Percentiles rank a stretch among this genome's conserved stretches.
Evolutionary conservation across 192 early-diverging fungal genomes (phyloP).

Genomic region (Diversispora epigaea): DNA sequence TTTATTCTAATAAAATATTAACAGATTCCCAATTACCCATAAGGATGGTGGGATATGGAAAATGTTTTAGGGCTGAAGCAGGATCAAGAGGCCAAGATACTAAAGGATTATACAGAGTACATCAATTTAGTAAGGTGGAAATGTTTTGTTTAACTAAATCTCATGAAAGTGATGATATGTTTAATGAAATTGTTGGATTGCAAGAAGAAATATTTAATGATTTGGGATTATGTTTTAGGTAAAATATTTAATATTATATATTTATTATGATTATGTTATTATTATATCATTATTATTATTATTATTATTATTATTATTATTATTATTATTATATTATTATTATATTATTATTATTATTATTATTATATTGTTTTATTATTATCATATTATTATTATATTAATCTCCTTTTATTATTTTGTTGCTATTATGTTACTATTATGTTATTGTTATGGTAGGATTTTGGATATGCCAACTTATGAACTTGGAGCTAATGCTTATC

Average conservation of each 20-base stretch:
- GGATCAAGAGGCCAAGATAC: conserved; percentile 80
- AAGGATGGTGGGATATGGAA: conserved; percentile 76
- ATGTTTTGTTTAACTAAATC: conserved; percentile 74
- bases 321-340: no score
- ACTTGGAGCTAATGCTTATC: conserved; percentile 86
- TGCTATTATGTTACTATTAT: no score
- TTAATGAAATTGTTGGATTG: conserved; percentile 70
- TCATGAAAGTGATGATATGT: conserved; percentile 62
- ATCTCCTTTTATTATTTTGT: no score
- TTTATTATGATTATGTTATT: neutral
- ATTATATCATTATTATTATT: no score
- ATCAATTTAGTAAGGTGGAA: conserved; percentile 95
- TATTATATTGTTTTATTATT: no score
- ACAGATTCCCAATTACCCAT: conserved; percentile 62
- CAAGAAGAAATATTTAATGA: conserved; percentile 75
- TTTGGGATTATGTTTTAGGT: conserved; percentile 77
- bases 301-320: no score
- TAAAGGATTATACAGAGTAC: conserved; percentile 86
- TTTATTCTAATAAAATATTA: conserved; percentile 70
- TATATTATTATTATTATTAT: no score
- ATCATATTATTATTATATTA: no score
- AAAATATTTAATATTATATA: neutral
- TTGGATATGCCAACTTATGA: conserved; percentile 93
- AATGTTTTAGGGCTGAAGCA: conserved; percentile 90
- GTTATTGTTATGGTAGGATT: conserved; percentile 43